Base-by-base conservation (phyloP, 192 early-diverging fungal genomes). In the Funneliformis mosseae region DNA sequence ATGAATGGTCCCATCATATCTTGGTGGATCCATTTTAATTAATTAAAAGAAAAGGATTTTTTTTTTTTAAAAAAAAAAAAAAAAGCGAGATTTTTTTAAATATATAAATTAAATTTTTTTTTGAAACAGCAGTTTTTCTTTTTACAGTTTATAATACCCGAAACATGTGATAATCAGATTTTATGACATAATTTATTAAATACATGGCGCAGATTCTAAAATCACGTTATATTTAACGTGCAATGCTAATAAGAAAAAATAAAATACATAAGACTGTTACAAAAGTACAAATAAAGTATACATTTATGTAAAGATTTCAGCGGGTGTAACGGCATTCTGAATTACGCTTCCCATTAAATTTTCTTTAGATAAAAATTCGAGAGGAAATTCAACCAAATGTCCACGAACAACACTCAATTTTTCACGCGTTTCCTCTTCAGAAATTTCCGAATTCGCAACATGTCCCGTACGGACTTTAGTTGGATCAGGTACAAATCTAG, bases 301-400 rank as follows among this genome's bases (percentile, higher is more conserved):
- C 9, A 5, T 27, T 80, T 79, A 90, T 16, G 89, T 90, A 77
- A 90, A 90, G 46, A 90, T 90, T 39, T 85, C 85, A 84, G 86
- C 87, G 6, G 87, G 89, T 5, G 87, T 83, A 10, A 90, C 85
- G 1, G 87, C 81, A 59, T 84, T 85, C 45, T 83, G 75, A 3
- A 89, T 82, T 10, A 59, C 85, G 18, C 84, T 84, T 68, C 87
- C 87, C 25, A 90, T 25, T 72, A 90, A 80, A 61, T 90, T 89
- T 79, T 90, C 89, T 8, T 86, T 78, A 62, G 74, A 80, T 75
- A 90, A 76, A 64, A 88, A 90, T 38, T 82, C 62, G 5, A 46
- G 81, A 50, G 89, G 89, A 80, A 90, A 90, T 61, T 86, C 75
- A 21, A 90, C 89, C 55, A 90, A 78, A 73, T 90, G 89, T 4